Conservation (phyloP, 148 eudicot species). For the Rhododendron williamsianum region DNA sequence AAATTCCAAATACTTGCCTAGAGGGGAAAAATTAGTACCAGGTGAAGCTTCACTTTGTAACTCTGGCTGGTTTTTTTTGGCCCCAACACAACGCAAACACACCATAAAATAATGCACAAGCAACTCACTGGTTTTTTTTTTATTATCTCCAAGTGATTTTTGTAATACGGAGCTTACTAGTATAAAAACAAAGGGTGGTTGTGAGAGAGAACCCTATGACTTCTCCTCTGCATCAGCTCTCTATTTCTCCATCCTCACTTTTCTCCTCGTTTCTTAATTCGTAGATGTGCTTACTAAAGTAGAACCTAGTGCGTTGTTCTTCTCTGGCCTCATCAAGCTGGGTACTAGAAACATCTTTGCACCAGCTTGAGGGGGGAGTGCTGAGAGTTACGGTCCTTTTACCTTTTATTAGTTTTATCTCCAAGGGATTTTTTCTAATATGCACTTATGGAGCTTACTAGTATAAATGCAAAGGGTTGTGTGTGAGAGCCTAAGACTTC, state of each 20-base stretch:
- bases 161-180: neutral
- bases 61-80: neutral
- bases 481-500: neutral
- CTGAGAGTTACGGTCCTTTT: neutral
- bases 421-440: neutral
- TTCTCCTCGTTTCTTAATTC: neutral
- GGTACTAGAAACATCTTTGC: neutral
- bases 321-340: neutral
- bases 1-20: neutral
- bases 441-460: neutral
- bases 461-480: neutral
- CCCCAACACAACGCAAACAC: neutral
- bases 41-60: neutral
- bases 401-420: neutral
- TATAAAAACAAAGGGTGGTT: neutral
- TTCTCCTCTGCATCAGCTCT: neutral
- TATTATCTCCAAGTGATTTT: neutral
- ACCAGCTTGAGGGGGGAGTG: constrained; percentile 3
- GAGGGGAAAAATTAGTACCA: neutral
- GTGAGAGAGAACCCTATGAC: neutral
- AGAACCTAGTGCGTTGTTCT: neutral
- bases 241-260: neutral
- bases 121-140: neutral
- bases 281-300: neutral
- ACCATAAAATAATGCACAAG: neutral